Evolutionary conservation across 1,284 basidiomycete genomes (phyloP).

Genomic region (Ganoderma meredithae): DNA sequence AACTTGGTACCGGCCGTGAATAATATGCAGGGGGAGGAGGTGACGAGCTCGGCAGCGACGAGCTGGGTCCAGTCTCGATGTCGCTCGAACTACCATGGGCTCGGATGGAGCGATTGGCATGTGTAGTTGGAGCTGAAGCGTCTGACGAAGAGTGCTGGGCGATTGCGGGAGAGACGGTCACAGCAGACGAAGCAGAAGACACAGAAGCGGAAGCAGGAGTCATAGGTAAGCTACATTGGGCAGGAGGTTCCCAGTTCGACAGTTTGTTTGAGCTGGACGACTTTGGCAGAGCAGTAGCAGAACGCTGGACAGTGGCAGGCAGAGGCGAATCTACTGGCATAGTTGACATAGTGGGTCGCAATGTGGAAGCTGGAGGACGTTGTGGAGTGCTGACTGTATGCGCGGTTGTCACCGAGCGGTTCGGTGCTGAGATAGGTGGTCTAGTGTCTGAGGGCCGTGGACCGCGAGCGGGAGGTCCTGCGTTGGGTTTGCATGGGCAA

Average conservation of each 20-base stretch:
- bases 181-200: constrained; percentile 30
- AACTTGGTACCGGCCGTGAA: constrained; percentile 6
- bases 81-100: constrained; percentile 19
- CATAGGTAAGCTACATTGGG: background rate
- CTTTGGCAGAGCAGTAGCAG: background rate
- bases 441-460: constrained; percentile 5
- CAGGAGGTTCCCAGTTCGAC: background rate
- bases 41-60: constrained; percentile 26
- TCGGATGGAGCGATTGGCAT: background rate
- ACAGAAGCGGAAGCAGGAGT: background rate
- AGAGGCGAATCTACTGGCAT: constrained; percentile 9
- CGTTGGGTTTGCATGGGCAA: constrained; percentile 67
- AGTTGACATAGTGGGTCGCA: constrained; percentile 3
- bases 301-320: background rate
- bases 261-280: background rate
- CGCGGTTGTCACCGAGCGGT: constrained; percentile 5
- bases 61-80: constrained; percentile 19
- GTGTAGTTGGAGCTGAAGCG: background rate
- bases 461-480: constrained; percentile 23
- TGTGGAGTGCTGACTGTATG: constrained; percentile 7
- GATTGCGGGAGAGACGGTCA: constrained; percentile 23
- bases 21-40: constrained; percentile 12
- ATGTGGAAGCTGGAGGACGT: background rate
- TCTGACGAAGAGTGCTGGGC: constrained; percentile 23
- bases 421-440: background rate